Base-by-base conservation (phyloP, 169 alveolate genomes). In the Fabrea salina region DNA sequence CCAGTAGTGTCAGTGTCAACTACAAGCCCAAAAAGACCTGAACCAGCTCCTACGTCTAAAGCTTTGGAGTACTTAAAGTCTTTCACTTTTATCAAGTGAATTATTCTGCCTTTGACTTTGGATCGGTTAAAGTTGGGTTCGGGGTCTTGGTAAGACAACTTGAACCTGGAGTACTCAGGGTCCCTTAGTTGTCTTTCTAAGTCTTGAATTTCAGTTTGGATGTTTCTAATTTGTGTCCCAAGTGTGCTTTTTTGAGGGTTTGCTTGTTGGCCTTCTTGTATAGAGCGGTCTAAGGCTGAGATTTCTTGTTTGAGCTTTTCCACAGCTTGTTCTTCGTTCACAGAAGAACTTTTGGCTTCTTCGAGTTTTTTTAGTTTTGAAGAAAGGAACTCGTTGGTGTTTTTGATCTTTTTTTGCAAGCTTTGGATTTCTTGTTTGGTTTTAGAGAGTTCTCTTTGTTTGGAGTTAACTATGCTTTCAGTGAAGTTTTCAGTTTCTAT, bases 11-110 rank as follows among this genome's bases (percentile, higher is more conserved):
- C 74, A 32, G 74, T 61, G 39, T 61, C 74, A 61, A 83, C 86
- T 27, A 83, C 77, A 47, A 78, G 33, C 44, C 79, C 79, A 54
- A 79, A 83, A 27, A 83, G 76, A 8, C 86, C 56, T 50, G 79
- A 80, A 5, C 96, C 98, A 25, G 96, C 97, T 5, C 88, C 92
- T 68, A 89, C 84, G 82, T 93, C 97, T n/a, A 95, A 72, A 16
- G 97, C 98, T 72, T 82, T 81, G 27, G 86, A 75, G 76, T 89
- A 91, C 54, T 84, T 82, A 39, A 81, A 80, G 53, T 93, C 95
- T 41, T 83, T 86, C 33, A 84, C 80, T 67, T 79, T 80, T 53
- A 95, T 85, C 41, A 89, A 84, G 59, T 84, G 81, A 39, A 91
- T 80, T 7, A 95, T 87, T 75, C 92, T 82, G n/a, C 96, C 96